Percentiles rank a stretch among this genome's conserved stretches.
Conservation (phyloP, 78 protist genomes). For the Chrysochromulina parva region DNA sequence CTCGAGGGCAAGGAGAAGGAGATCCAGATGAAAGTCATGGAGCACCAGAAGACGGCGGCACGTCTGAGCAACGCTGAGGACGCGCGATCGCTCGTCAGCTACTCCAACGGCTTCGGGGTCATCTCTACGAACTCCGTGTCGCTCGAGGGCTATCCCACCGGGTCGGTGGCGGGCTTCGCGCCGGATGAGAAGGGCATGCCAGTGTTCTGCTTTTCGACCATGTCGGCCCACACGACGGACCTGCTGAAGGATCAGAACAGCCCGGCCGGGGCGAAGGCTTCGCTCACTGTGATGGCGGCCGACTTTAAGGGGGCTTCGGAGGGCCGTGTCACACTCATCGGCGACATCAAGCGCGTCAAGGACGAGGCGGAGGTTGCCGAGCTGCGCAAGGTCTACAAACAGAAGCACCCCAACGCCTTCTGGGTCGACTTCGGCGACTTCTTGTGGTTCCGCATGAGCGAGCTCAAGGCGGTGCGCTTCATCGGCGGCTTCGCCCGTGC, state of each 20-base stretch:
- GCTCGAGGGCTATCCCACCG: neutral
- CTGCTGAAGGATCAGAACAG: neutral
- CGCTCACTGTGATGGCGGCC: neutral
- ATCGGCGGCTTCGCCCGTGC: constrained; percentile 15
- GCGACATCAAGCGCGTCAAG: neutral
- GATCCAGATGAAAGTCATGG: neutral
- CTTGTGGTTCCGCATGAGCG: neutral
- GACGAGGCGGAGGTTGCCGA: neutral
- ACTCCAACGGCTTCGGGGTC: neutral
- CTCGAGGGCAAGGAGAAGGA: neutral
- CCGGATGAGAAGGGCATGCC: neutral
- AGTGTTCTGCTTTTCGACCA: neutral
- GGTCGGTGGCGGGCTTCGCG: neutral
- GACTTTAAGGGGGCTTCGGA: neutral
- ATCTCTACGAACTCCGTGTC: neutral
- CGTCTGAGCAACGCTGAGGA: neutral
- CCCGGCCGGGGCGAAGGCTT: neutral
- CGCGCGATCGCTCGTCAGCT: constrained; percentile 7
- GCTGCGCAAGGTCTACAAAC: neutral
- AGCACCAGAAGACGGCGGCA: neutral
- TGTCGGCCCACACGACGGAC: neutral
- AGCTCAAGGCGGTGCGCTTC: neutral
- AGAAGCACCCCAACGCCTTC: neutral
- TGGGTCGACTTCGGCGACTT: constrained; percentile 31
- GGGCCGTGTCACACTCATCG: constrained; percentile 15